Percentiles rank a stretch among this genome's conserved stretches.
These are phyloP conservation scores for Urtica urens DNA, from an alignment of 306 rosid genomes.

Conservation along the genomic window DNA sequence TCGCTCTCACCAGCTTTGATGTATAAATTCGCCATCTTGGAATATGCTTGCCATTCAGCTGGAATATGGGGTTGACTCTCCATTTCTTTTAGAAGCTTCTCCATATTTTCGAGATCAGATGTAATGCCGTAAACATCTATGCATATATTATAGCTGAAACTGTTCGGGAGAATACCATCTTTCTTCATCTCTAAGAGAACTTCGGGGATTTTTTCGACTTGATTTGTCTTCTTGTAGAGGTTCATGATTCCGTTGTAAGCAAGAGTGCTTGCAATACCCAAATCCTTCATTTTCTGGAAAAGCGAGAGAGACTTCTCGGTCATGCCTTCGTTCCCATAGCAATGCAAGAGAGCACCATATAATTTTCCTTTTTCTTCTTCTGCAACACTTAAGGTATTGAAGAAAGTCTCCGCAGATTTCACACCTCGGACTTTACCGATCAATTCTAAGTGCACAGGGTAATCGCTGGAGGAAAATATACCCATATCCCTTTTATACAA, in stretches of 20 bases:
- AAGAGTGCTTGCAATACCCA: slow-evolving; percentile 43
- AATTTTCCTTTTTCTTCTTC: slow-evolving; percentile 27
- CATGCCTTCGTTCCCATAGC: slow-evolving; percentile 55
- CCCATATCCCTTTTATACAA: slow-evolving; percentile 36
- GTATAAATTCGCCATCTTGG: slow-evolving; percentile 46
- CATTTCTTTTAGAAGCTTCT: slow-evolving; percentile 49
- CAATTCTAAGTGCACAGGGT: slow-evolving; percentile 49
- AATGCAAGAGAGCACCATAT: slow-evolving; percentile 58
- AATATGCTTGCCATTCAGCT: slow-evolving; percentile 37
- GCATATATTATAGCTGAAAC: slow-evolving; percentile 51
- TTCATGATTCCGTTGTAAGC: slow-evolving; percentile 52
- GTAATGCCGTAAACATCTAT: slow-evolving; percentile 39
- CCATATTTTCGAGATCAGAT: slow-evolving; percentile 42
- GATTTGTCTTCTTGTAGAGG: slow-evolving; percentile 31
- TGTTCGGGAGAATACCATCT: slow-evolving; percentile 43
- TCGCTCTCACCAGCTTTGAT: slow-evolving; percentile 42
- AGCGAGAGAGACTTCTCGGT: slow-evolving; percentile 50
- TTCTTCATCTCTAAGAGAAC: slow-evolving; percentile 45
- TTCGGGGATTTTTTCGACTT: slow-evolving; percentile 46
- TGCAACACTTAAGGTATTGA: slow-evolving; percentile 38
- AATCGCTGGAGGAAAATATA: slow-evolving; percentile 28
- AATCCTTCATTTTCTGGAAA: slow-evolving; percentile 50
- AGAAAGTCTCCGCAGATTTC: slow-evolving; percentile 46
- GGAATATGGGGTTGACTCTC: slow-evolving; percentile 30
- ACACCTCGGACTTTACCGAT: slow-evolving; percentile 53